Percentiles rank a stretch among this genome's conserved stretches.
phyloP scores from a whole-genome alignment of 495 filamentous ascomycete genomes.

The Penicillium canescens region DNA sequence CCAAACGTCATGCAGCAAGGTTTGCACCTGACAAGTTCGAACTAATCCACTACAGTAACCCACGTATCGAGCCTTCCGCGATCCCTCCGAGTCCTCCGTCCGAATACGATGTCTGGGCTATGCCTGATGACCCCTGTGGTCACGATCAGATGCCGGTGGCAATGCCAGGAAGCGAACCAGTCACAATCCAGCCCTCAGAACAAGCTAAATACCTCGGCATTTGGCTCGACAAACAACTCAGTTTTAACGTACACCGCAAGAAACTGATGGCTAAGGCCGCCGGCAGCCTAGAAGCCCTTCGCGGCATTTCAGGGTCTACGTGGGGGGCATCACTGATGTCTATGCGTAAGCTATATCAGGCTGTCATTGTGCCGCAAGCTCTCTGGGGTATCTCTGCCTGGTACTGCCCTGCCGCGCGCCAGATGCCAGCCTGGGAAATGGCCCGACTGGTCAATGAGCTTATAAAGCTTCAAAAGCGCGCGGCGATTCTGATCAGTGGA shows the following conservation, averaged over 20 bases:
- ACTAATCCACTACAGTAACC: slow-evolving; percentile 9
- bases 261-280: slow-evolving; percentile 13
- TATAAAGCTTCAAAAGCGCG: slow-evolving; percentile 4
- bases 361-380: slow-evolving; percentile 19
- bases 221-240: slow-evolving; percentile 18
- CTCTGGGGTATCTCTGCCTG: slow-evolving; percentile 14
- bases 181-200: neutral
- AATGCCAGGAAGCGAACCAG: neutral
- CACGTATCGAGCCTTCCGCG: no score
- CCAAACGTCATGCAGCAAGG: neutral
- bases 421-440: neutral
- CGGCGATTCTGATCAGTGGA: slow-evolving; percentile 12
- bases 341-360: slow-evolving; percentile 17
- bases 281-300: slow-evolving; percentile 10
- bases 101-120: neutral
- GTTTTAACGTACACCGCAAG: slow-evolving; percentile 7
- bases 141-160: neutral
- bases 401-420: slow-evolving; percentile 1
- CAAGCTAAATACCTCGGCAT: slow-evolving; percentile 11
- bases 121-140: neutral
- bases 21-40: slow-evolving; percentile 4
- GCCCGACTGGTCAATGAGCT: slow-evolving; percentile 1
- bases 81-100: no score
- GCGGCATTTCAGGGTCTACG: slow-evolving; percentile 10
- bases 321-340: slow-evolving; percentile 11